These are phyloP conservation scores for Daphne laureola DNA, from an alignment of 441 rosid genomes.

Conservation along the genomic window DNA sequence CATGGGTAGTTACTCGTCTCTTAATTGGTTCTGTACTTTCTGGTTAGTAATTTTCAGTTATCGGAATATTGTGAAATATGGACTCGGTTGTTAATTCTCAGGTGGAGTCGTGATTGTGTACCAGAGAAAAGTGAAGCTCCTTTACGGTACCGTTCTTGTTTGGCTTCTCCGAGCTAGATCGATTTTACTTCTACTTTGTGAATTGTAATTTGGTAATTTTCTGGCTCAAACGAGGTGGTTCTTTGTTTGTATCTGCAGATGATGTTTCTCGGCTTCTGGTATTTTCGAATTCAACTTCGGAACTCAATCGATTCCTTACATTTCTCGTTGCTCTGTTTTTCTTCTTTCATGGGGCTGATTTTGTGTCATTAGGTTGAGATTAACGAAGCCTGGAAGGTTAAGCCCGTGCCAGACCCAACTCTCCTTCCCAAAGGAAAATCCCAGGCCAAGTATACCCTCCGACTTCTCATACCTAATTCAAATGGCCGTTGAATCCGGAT, in stretches of 20 bases:
- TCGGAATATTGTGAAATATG: neutral
- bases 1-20: constrained; percentile 51
- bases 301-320: too few species aligned
- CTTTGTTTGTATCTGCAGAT: constrained; percentile 34
- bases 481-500: too few species aligned
- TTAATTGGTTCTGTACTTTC: neutral
- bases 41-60: neutral
- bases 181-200: neutral
- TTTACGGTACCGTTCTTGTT: constrained; percentile 44
- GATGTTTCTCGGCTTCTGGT: constrained; percentile 85
- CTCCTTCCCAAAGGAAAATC: constrained; percentile 63
- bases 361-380: constrained; percentile 50
- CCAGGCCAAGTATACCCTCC: constrained; percentile 54
- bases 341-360: neutral
- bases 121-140: constrained; percentile 82
- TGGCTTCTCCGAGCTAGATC: too few species aligned
- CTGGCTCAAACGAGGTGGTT: neutral
- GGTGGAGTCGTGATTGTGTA: constrained; percentile 93
- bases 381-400: constrained; percentile 76
- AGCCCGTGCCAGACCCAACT: constrained; percentile 50
- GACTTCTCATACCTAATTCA: neutral
- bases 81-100: constrained; percentile 14
- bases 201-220: constrained; percentile 1
- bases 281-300: constrained; percentile 3
- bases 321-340: neutral